Conservation (phyloP, 73 alveolate genomes). For the Tetrahymena malaccensis region DNA sequence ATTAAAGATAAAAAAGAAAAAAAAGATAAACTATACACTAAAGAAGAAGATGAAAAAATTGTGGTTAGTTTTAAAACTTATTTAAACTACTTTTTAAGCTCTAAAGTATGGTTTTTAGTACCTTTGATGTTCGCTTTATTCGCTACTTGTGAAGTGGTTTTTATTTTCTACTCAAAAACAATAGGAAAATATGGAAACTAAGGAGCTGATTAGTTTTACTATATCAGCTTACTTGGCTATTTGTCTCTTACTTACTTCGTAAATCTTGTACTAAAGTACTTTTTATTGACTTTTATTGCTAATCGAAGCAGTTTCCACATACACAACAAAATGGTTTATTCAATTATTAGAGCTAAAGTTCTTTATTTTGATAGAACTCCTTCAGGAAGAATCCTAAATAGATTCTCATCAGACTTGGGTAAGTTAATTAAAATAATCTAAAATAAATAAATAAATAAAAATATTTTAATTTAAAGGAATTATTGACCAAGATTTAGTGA, state of each 20-base stretch:
- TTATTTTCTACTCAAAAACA: background rate
- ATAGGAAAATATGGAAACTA: background rate
- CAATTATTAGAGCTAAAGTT: slow-evolving; percentile 9
- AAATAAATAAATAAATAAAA: background rate
- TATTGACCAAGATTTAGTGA: background rate
- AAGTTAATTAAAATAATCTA: background rate
- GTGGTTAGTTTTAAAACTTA: background rate
- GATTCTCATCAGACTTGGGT: slow-evolving; percentile 44
- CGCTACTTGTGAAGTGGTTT: background rate
- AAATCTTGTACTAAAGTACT: background rate
- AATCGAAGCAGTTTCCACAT: background rate
- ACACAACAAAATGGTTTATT: slow-evolving; percentile 15
- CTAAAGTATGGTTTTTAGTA: background rate
- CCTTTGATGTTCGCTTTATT: background rate
- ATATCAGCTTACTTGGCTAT: background rate
- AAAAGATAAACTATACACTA: background rate
- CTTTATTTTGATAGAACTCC: slow-evolving; percentile 47
- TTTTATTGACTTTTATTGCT: background rate
- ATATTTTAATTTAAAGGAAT: background rate
- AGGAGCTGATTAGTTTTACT: background rate
- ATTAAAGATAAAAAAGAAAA: background rate
- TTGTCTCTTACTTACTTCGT: background rate
- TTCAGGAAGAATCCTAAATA: slow-evolving; percentile 43
- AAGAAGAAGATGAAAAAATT: slow-evolving; percentile 4
- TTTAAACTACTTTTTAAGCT: background rate